phyloP scores from a whole-genome alignment of 352 stramenopile species.

The Globisporangium paroecandrum region DNA sequence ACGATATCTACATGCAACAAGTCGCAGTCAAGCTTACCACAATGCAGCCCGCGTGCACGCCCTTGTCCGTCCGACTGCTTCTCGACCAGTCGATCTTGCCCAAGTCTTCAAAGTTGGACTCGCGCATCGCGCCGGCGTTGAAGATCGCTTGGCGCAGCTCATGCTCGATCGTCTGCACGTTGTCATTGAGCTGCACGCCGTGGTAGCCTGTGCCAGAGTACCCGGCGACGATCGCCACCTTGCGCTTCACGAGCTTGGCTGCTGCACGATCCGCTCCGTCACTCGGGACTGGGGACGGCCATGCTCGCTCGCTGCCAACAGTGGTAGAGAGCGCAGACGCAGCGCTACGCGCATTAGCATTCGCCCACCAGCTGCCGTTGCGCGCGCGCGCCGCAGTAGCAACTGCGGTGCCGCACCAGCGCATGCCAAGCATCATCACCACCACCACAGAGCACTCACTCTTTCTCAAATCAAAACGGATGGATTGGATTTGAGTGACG shows the following conservation, averaged over 20 bases:
- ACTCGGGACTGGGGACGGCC: not conserved
- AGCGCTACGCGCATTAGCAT: not conserved
- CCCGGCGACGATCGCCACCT: constrained; percentile 81
- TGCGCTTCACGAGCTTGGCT: constrained; percentile 66
- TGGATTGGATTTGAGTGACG: not conserved
- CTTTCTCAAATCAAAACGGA: not conserved
- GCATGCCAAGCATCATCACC: constrained; percentile 9
- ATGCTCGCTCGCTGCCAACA: not conserved
- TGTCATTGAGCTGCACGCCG: constrained; percentile 73
- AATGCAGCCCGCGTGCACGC: constrained; percentile 87
- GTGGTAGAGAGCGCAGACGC: not conserved
- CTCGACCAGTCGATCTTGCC: constrained; percentile 88
- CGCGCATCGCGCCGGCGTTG: constrained; percentile 73
- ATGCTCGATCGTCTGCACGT: constrained; percentile 83
- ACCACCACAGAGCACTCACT: too few relatives aligned
- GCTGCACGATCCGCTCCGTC: not conserved
- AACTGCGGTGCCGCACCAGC: not conserved
- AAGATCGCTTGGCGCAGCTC: constrained; percentile 80
- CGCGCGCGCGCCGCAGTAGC: not conserved
- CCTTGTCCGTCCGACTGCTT: constrained; percentile 90
- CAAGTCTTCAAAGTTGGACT: constrained; percentile 86
- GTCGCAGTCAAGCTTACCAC: constrained; percentile 39
- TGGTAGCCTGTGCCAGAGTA: constrained; percentile 83
- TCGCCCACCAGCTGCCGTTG: not conserved
- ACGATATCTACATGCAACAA: not conserved